Percentiles rank a stretch among this genome's conserved stretches.
Evolutionary conservation across 129 eudicot genomes (phyloP).

Genomic region (Centrapalus pauciflorus): DNA sequence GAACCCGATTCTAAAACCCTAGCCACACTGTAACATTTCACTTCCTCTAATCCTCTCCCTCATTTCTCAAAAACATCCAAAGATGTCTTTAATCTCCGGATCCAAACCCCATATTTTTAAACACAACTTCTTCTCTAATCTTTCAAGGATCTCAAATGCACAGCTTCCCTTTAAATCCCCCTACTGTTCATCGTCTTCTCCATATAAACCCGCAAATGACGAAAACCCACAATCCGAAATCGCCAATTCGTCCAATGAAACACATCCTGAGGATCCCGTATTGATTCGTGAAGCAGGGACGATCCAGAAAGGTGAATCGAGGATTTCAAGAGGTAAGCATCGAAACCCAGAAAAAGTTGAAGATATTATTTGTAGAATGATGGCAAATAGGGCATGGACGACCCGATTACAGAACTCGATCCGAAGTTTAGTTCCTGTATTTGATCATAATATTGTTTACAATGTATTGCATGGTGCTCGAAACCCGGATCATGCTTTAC

Average conservation of each 20-base stretch:
- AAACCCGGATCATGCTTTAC: slow-evolving; percentile 79
- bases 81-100: slow-evolving; percentile 42
- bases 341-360: slow-evolving; percentile 61
- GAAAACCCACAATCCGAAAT: slow-evolving; percentile 7
- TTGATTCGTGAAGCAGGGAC: neutral
- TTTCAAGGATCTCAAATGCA: slow-evolving; percentile 33
- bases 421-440: slow-evolving; percentile 56
- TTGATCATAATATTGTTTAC: slow-evolving; percentile 67
- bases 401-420: slow-evolving; percentile 88
- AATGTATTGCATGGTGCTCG: slow-evolving; percentile 66
- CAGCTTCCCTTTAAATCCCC: slow-evolving; percentile 32
- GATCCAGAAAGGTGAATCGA: slow-evolving; percentile 16
- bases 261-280: too few relatives aligned
- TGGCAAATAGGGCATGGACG: slow-evolving; percentile 91
- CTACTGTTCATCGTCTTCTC: slow-evolving; percentile 31
- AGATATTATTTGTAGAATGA: slow-evolving; percentile 68
- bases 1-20: slow-evolving; percentile 26
- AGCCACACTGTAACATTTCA: slow-evolving; percentile 4
- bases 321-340: slow-evolving; percentile 47
- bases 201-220: slow-evolving; percentile 30
- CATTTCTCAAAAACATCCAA: neutral
- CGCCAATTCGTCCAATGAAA: slow-evolving; percentile 1
- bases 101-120: slow-evolving; percentile 36
- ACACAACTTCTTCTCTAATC: slow-evolving; percentile 31
- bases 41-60: neutral